phyloP scores from a whole-genome alignment of 768 basidiomycete genomes.

The Xerocomus brunneocitrinus region DNA sequence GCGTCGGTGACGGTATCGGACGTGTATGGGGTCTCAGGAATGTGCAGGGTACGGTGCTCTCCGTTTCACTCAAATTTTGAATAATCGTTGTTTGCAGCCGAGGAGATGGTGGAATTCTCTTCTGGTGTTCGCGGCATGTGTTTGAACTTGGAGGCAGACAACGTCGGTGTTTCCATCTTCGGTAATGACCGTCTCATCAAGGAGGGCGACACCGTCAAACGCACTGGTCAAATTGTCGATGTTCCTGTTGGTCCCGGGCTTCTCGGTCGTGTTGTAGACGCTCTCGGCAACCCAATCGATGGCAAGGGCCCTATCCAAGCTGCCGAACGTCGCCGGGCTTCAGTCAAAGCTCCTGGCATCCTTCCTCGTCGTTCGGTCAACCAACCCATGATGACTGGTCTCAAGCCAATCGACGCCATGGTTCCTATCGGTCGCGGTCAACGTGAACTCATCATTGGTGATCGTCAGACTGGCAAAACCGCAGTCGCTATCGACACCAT shows the following conservation, averaged over 20 bases:
- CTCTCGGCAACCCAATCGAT: slow-evolving; percentile 99
- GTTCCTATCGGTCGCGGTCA: slow-evolving; percentile 99
- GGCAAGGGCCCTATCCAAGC: slow-evolving; percentile 97
- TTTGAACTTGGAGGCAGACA: slow-evolving; percentile 99
- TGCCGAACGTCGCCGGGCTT: slow-evolving; percentile 92
- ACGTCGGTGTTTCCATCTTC: slow-evolving; percentile 99
- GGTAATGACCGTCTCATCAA: slow-evolving; percentile 97
- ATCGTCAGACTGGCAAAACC: slow-evolving; percentile 99
- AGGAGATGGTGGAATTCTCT: slow-evolving; percentile 99
- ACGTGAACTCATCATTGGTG: slow-evolving; percentile 99
- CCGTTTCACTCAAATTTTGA: neutral
- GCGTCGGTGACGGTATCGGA: slow-evolving; percentile 99
- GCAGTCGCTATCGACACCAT: slow-evolving; percentile 99
- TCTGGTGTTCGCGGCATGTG: slow-evolving; percentile 99
- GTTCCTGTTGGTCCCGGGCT: slow-evolving; percentile 97
- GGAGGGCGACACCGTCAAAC: slow-evolving; percentile 99
- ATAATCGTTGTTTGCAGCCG: slow-evolving; percentile 49
- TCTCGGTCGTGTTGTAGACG: slow-evolving; percentile 98
- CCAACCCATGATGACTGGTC: slow-evolving; percentile 99
- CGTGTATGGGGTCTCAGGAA: slow-evolving; percentile 99
- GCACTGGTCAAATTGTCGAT: slow-evolving; percentile 99
- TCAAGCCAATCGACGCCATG: slow-evolving; percentile 99
- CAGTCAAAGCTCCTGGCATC: slow-evolving; percentile 98
- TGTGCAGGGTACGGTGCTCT: slow-evolving; percentile 73
- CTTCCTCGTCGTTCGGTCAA: slow-evolving; percentile 98